Evolutionary conservation across 192 early-diverging fungal species (phyloP).

Genomic region (Geranomyces michiganensis): DNA sequence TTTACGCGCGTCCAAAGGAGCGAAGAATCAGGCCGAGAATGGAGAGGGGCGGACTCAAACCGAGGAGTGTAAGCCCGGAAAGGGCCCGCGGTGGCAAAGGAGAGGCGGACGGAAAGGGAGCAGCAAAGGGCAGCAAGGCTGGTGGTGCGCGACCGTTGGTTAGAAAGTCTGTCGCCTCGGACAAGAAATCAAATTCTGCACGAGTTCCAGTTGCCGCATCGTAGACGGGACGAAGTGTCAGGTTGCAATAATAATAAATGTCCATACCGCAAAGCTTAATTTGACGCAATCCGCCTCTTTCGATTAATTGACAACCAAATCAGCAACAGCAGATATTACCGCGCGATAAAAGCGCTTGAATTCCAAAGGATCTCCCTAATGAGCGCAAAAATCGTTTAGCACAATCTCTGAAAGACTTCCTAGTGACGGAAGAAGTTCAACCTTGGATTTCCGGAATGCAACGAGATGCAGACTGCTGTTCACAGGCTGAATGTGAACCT

Average conservation of each 20-base stretch:
- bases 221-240: too few relatives aligned
- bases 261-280: too few relatives aligned
- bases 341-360: constrained; percentile 56
- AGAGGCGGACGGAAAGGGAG: too few relatives aligned
- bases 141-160: too few relatives aligned
- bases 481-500: constrained; percentile 57
- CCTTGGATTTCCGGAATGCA: constrained; percentile 64
- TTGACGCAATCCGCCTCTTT: too few relatives aligned
- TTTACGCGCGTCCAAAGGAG: constrained; percentile 56
- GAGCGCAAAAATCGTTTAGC: background rate
- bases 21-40: constrained; percentile 46
- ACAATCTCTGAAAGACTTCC: too few relatives aligned
- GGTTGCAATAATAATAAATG: too few relatives aligned
- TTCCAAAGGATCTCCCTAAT: constrained; percentile 58
- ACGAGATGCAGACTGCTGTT: constrained; percentile 50
- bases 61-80: background rate
- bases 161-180: too few relatives aligned
- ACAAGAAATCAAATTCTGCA: too few relatives aligned
- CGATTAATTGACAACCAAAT: constrained; percentile 23
- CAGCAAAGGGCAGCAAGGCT: too few relatives aligned
- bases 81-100: background rate
- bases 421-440: too few relatives aligned
- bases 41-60: constrained; percentile 35
- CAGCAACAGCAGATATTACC: constrained; percentile 16
- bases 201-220: too few relatives aligned